Base-by-base conservation (phyloP, 2,329 filamentous ascomycete genomes). In the Pseudogymnoascus pannorum region DNA sequence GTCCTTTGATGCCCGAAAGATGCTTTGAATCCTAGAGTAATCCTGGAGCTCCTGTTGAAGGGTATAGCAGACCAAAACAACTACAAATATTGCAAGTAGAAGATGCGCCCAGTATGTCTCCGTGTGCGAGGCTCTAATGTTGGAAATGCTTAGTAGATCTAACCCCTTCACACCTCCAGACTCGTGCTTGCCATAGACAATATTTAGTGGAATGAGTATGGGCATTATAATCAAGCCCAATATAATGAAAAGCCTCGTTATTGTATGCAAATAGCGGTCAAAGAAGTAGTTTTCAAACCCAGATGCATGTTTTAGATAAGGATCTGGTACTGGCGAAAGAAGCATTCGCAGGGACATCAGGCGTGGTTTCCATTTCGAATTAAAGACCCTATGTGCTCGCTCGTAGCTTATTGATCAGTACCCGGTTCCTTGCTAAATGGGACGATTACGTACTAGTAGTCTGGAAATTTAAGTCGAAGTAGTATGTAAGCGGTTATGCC, bases 261-360 rank as follows among this genome's bases (percentile, higher is more conserved):
- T 83, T 72, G 88, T 87, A 60, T 87, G 84, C 42, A 91, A 81
- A 70, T 95, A 97, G 63, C 93, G 88, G 2, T 97, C 79, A 73
- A 97, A 97, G 77, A 97, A 94, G 75, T 96, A 97, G 69, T 92
- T 91, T 72, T 97, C 92, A 9, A 97, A 81, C n/a, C 92, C 92
- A 29, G 3, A 18, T n/a, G 26, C 51, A 7, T 64, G 38, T 61
- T 61, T 60, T 24, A 61, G 14, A 7, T 62, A 2, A n/a, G 36
- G 57, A 22, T 64, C 38, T 16, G 31, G 64, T 26, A 59, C 57
- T 57, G 12, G 62, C 22, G 14, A 64, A 33, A 64, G 16, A 33
- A 65, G 54, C 9, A 62, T 62, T 8, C 33, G 22, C 16, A 44
- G 8, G 9, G 16, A 48, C 22, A 64, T n/a, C 12, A 5, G 26